Conservation (phyloP, 2,329 filamentous ascomycete genomes). For the Fusarium sp. region DNA sequence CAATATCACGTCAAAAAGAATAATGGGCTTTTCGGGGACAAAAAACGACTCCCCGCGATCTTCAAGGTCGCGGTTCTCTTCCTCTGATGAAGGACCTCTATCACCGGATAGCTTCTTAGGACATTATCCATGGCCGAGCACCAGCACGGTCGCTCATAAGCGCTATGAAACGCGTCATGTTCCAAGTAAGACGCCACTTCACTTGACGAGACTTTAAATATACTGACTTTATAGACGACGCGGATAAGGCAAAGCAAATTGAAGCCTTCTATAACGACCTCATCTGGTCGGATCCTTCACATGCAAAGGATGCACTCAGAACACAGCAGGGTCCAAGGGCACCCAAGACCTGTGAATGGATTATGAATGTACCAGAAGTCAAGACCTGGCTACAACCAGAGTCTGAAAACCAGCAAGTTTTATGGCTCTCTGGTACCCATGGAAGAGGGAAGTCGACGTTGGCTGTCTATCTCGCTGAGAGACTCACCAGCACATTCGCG, state of each 20-base stretch:
- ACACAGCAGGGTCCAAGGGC: constrained; percentile 21
- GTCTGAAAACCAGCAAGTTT: background rate
- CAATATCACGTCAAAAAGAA: constrained; percentile 2
- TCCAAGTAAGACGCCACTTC: constrained; percentile 13
- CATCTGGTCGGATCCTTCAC: constrained; percentile 23
- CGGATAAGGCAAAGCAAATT: constrained; percentile 20
- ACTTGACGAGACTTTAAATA: background rate
- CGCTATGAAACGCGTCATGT: constrained; percentile 23
- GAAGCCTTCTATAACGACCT: constrained; percentile 30
- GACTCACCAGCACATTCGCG: constrained; percentile 20
- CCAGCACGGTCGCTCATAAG: constrained; percentile 27
- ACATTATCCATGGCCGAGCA: constrained; percentile 34
- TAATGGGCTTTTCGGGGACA: constrained; percentile 12
- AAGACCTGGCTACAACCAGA: constrained; percentile 17
- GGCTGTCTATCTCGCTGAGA: constrained; percentile 24
- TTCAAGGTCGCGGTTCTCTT: constrained; percentile 24
- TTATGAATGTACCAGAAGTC: constrained; percentile 16
- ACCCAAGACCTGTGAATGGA: constrained; percentile 30
- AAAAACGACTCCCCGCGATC: constrained; percentile 28
- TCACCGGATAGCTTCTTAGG: constrained; percentile 31
- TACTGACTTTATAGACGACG: constrained; percentile 18
- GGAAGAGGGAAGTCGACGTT: constrained; percentile 29
- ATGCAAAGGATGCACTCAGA: constrained; percentile 27
- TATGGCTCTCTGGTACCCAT: constrained; percentile 23
- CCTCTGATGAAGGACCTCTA: constrained; percentile 22